Base-by-base conservation (phyloP, 2,329 filamentous ascomycete species). In the Clarireedia hainanense region DNA sequence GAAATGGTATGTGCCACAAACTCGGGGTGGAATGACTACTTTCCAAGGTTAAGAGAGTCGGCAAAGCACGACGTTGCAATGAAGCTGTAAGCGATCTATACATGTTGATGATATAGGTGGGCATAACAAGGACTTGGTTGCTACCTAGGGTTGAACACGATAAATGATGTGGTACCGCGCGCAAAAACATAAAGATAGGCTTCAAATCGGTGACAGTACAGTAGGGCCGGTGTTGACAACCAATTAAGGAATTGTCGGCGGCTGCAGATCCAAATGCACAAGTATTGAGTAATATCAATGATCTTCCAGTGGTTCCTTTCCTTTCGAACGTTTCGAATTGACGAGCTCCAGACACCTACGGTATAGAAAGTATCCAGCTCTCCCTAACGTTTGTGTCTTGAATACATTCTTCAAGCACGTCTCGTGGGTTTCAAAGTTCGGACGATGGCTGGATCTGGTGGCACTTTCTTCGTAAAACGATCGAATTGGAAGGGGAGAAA, bases 61-160 rank as follows among this genome's bases (percentile, higher is more conserved):
- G 26, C 30, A 50, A 50, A 50, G 46, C 37, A 26, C 34, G 15
- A n/a, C 15, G 47, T 43, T 54, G 26, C 20, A 43, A 10, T 55
- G 45, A 50, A 26, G 17, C 10, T 30, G 46, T 54, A 59, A 62
- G 57, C 45, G 50, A 60, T 57, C 57, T 61, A 65, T 65, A 65
- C 55, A 48, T 57, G 55, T 53, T 52, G 58, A 40, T 61, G 48
- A 60, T 64, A 64, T 64, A 64, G 57, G 61, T 59, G 34, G 52
- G 50, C 42, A 46, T 37, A 51, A 49, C 53, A 45, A 56, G 57
- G 58, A 48, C 47, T 40, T 50, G 50, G 48, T 23, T 27, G 47
- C 47, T 30, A 27, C 47, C 36, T 45, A 55, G 51, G 15, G 54
- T 42, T 46, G 24, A 36, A 39, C 30, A 40, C 40, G 34, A 42